Percentiles rank a stretch among this genome's conserved stretches.
Conservation (phyloP, 495 filamentous ascomycete genomes). For the Polyplosphaeria fusca region DNA sequence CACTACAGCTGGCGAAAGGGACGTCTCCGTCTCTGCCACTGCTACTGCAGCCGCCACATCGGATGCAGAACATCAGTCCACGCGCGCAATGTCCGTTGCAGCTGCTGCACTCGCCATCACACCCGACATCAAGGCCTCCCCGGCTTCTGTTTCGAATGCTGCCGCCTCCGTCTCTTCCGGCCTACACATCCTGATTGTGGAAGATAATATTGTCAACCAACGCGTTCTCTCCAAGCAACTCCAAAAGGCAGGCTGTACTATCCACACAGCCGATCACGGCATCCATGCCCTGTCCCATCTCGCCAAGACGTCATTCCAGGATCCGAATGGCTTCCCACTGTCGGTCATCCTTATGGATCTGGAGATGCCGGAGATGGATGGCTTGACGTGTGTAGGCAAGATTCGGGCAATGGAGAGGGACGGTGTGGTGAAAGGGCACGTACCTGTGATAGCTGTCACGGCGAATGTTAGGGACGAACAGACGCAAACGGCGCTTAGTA, state of each 20-base stretch:
- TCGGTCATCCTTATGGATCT: slow-evolving; percentile 39
- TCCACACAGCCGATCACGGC: slow-evolving; percentile 37
- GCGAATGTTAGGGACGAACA: slow-evolving; percentile 40
- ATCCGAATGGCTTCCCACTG: background rate
- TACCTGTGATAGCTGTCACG: slow-evolving; percentile 37
- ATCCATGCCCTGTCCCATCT: slow-evolving; percentile 32
- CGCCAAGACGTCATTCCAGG: slow-evolving; percentile 13
- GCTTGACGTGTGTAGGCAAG: slow-evolving; percentile 29
- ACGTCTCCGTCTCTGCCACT: too few relatives aligned
- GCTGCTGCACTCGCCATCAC: too few relatives aligned
- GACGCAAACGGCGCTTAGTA: slow-evolving; percentile 23
- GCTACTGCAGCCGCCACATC: too few relatives aligned
- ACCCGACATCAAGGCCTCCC: too few relatives aligned
- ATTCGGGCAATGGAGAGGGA: slow-evolving; percentile 33
- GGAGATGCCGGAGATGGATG: slow-evolving; percentile 42
- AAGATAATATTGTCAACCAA: slow-evolving; percentile 41
- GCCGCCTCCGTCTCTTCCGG: background rate
- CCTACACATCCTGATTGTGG: slow-evolving; percentile 33
- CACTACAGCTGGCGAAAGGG: too few relatives aligned
- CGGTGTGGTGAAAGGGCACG: slow-evolving; percentile 26
- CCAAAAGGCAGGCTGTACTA: slow-evolving; percentile 23
- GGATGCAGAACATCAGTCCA: too few relatives aligned
- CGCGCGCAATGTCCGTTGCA: too few relatives aligned
- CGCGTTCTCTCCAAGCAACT: slow-evolving; percentile 35
- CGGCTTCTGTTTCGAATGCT: too few relatives aligned